Percentiles rank a stretch among this genome's conserved stretches.
These are phyloP conservation scores for Termitomyces sp. DNA, from an alignment of 768 basidiomycete species.

Conservation along the genomic window DNA sequence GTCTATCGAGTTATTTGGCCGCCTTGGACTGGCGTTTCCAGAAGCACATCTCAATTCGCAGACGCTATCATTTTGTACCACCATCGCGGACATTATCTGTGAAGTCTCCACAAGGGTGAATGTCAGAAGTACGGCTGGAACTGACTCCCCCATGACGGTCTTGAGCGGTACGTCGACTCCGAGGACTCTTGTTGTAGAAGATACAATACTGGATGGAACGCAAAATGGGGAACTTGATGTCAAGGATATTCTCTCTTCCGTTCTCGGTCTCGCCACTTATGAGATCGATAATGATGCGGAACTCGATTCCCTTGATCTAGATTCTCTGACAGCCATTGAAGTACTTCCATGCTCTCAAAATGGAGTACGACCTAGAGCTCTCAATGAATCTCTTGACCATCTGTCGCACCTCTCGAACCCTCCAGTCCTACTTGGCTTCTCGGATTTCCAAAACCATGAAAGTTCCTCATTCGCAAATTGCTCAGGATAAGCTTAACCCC, in stretches of 20 bases:
- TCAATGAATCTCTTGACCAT: conserved; percentile 37
- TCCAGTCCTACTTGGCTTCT: conserved; percentile 25
- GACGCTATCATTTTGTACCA: conserved; percentile 28
- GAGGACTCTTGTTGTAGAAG: conserved; percentile 34
- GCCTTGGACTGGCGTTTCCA: conserved; percentile 31
- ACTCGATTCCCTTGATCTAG: conserved; percentile 49
- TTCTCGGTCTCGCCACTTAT: conserved; percentile 36
- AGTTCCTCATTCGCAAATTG: not conserved
- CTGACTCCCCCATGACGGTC: conserved; percentile 9
- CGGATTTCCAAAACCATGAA: not conserved
- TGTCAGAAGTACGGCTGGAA: not conserved
- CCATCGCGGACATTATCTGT: conserved; percentile 27
- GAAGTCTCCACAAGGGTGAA: conserved; percentile 18
- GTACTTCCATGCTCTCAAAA: conserved; percentile 41
- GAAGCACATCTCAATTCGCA: conserved; percentile 21
- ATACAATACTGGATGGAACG: conserved; percentile 17
- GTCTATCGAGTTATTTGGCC: conserved; percentile 47
- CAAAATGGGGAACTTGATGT: conserved; percentile 22
- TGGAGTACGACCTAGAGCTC: conserved; percentile 33
- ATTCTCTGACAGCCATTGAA: conserved; percentile 64
- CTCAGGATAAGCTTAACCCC: not conserved
- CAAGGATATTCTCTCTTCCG: conserved; percentile 33
- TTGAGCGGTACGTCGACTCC: conserved; percentile 25
- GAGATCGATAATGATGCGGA: conserved; percentile 39
- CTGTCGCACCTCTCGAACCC: conserved; percentile 32